These are phyloP conservation scores for Mucor indicus DNA, from an alignment of 371 early-diverging fungal genomes.

Conservation along the genomic window DNA sequence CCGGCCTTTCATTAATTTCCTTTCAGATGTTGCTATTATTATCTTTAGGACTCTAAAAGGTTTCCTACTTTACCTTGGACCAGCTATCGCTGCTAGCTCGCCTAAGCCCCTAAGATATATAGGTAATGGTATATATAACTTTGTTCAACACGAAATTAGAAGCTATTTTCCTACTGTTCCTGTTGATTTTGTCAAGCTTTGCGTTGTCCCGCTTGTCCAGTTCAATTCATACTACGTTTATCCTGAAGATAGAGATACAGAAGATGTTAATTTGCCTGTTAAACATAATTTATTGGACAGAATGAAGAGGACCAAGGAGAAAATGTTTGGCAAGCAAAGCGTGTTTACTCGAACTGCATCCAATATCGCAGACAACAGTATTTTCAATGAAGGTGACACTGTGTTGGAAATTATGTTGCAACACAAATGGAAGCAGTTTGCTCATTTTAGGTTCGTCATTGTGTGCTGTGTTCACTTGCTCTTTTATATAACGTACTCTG, in stretches of 20 bases:
- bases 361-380: background rate
- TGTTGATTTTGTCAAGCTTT: background rate
- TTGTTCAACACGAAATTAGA: background rate
- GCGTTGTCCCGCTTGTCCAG: slow-evolving; percentile 3
- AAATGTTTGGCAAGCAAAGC: background rate
- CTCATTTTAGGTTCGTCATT: background rate
- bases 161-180: too few relatives aligned
- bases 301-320: too few relatives aligned
- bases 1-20: too few relatives aligned
- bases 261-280: too few relatives aligned
- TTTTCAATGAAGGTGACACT: slow-evolving; percentile 2
- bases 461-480: background rate
- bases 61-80: too few relatives aligned
- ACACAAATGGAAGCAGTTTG: slow-evolving; percentile 10
- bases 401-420: slow-evolving; percentile 1
- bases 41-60: too few relatives aligned
- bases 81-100: too few relatives aligned
- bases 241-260: background rate
- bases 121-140: background rate
- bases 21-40: too few relatives aligned
- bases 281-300: background rate
- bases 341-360: background rate
- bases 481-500: slow-evolving; percentile 1
- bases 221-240: slow-evolving; percentile 1
- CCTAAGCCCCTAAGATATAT: too few relatives aligned